Percentiles rank a stretch among this genome's conserved stretches.
Evolutionary conservation across 345 rosid genomes (phyloP).

Genomic region (Eucalyptus coolabah): DNA sequence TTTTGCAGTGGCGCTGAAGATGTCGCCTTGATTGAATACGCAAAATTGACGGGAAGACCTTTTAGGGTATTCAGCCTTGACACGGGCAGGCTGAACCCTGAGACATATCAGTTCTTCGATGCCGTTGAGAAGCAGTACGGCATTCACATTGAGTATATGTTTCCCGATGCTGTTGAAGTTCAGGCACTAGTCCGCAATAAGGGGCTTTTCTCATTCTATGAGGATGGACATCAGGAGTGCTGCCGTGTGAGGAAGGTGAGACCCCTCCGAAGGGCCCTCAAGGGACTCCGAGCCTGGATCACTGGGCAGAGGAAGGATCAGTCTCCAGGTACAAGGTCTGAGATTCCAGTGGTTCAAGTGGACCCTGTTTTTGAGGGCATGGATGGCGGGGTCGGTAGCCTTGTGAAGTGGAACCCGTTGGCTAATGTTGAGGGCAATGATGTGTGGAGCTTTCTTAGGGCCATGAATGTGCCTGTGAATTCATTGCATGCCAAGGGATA

Average conservation of each 20-base stretch:
- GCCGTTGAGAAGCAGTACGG: slow-evolving; percentile 70
- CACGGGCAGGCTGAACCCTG: slow-evolving; percentile 86
- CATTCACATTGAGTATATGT: slow-evolving; percentile 82
- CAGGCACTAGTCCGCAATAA: slow-evolving; percentile 85
- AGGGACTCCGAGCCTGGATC: slow-evolving; percentile 92
- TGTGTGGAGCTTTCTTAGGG: slow-evolving; percentile 73
- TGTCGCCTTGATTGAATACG: slow-evolving; percentile 92
- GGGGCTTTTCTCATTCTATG: slow-evolving; percentile 87
- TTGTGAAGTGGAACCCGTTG: slow-evolving; percentile 95
- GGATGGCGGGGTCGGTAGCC: slow-evolving; percentile 80
- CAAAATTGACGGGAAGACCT: slow-evolving; percentile 67
- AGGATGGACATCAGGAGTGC: slow-evolving; percentile 97
- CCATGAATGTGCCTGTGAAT: slow-evolving; percentile 87
- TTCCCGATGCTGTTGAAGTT: slow-evolving; percentile 93
- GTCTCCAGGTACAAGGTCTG: slow-evolving; percentile 84
- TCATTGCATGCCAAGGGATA: slow-evolving; percentile 66
- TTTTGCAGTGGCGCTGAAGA: slow-evolving; percentile 92
- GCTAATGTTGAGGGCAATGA: slow-evolving; percentile 71
- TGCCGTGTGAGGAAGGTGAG: slow-evolving; percentile 97
- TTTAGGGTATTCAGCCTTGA: slow-evolving; percentile 91
- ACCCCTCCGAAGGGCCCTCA: slow-evolving; percentile 81
- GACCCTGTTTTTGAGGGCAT: slow-evolving; percentile 89
- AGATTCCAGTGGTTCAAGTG: slow-evolving; percentile 78
- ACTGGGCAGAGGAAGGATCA: slow-evolving; percentile 97
- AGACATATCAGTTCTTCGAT: slow-evolving; percentile 66